Evolutionary conservation across 169 alveolate genomes (phyloP).

Genomic region (Prorocentrum cordatum): DNA sequence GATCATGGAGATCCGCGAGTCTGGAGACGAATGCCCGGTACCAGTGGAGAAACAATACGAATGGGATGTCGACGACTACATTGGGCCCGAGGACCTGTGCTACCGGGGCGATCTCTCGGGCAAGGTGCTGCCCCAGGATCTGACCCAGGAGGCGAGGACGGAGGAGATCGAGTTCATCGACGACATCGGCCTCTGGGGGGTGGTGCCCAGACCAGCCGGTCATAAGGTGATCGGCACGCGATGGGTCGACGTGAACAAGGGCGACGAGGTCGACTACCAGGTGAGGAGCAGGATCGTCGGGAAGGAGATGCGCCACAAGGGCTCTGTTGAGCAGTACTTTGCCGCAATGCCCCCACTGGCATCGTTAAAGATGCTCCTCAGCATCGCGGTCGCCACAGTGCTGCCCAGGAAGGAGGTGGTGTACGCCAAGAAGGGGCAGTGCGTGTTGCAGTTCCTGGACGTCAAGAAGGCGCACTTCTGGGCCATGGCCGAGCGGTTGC

Average conservation of each 20-base stretch:
- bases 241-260: slow-evolving; percentile 12
- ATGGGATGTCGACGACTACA: too few species aligned
- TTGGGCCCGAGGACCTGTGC: too few species aligned
- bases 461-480: background rate
- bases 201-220: background rate
- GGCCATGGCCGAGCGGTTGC: background rate
- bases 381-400: background rate
- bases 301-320: too few species aligned
- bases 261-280: background rate
- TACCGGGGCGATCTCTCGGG: too few species aligned
- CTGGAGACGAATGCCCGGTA: too few species aligned
- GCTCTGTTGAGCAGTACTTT: background rate
- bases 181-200: slow-evolving; percentile 7
- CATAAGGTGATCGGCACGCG: background rate
- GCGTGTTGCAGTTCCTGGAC: background rate
- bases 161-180: background rate
- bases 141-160: background rate
- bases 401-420: too few species aligned
- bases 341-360: background rate
- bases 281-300: background rate
- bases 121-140: background rate
- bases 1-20: too few species aligned
- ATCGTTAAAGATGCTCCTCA: background rate
- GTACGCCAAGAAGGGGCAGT: too few species aligned
- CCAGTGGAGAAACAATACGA: too few species aligned